Base-by-base conservation (phyloP, 2,329 filamentous ascomycete genomes). In the Dothiorella sarmentorum region DNA sequence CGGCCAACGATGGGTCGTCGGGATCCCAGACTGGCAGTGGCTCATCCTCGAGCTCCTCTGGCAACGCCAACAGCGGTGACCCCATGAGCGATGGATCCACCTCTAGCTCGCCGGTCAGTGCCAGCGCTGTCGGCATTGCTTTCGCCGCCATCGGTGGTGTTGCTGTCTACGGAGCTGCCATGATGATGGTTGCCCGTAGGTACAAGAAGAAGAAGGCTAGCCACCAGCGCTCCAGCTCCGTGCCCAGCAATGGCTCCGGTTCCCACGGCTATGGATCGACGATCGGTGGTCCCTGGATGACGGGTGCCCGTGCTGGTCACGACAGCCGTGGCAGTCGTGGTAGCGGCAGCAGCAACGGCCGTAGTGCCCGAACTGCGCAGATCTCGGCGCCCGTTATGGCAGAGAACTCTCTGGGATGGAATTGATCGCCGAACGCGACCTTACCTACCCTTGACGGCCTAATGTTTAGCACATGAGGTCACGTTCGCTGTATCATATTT, bases 391-490 rank as follows among this genome's bases (percentile, higher is more conserved):
- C 92, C 3, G 89, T 96, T 63, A 92, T 92, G 73, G 88, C 91
- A 3, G 91, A 95, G 79, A 97, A 97, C 81, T 96, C 91, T 53
- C 83, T 97, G 64, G 92, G 92, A 68, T 97, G 92, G 92, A 96
- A 95, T 79, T 97, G 82, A 85, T 55, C 35, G 29, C 40, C 43
- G 17, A 37, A 27, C 18, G 44, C 33, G 44, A 51, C 24, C 27
- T 22, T 26, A 27, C 29, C 20, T 13, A 37, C 45, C 38, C 35
- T 44, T 42, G 38, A 59, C 27, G 57, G 57, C 57, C 47, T 59
- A 45, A 45, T 55, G 55, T 57, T 47, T 31, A 38, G 17, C 45
- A 44, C 58, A 53, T 55, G 61, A 63, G 43, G 62, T 63, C 35
- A 65, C 58, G 65, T 68, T 62, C 63, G 57, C 58, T 70, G 65